Conservation (phyloP, 805 yeast genomes). For the Wickerhamiella australiensis region DNA sequence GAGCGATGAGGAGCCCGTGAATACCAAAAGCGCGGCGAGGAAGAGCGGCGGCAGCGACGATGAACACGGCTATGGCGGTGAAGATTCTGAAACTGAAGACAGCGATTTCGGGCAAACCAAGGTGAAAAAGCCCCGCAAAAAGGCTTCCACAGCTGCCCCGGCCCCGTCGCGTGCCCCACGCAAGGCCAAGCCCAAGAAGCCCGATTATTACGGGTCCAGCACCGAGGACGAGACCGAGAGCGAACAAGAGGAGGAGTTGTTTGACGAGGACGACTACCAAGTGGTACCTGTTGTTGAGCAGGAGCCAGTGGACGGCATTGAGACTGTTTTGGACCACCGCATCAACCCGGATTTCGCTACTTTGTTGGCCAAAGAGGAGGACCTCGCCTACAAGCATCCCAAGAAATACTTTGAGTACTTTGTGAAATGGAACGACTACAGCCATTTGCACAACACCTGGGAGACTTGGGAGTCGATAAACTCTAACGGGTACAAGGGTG, state of each 20-base stretch:
- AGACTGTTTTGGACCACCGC: slow-evolving; percentile 45
- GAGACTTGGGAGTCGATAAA: slow-evolving; percentile 45
- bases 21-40: slow-evolving; percentile 1
- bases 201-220: slow-evolving; percentile 52
- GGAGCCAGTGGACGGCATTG: slow-evolving; percentile 33
- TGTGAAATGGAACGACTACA: slow-evolving; percentile 75
- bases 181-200: slow-evolving; percentile 39
- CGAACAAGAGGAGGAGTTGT: slow-evolving; percentile 21
- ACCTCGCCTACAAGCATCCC: slow-evolving; percentile 35
- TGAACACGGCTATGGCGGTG: slow-evolving; percentile 16
- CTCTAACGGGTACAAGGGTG: slow-evolving; percentile 44
- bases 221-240: slow-evolving; percentile 17
- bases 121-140: neutral
- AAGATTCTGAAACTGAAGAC: slow-evolving; percentile 3
- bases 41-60: slow-evolving; percentile 15
- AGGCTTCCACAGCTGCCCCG: slow-evolving; percentile 37
- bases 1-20: slow-evolving; percentile 11
- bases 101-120: slow-evolving; percentile 7
- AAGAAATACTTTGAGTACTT: slow-evolving; percentile 44
- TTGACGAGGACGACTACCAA: slow-evolving; percentile 37
- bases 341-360: slow-evolving; percentile 30
- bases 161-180: neutral
- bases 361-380: slow-evolving; percentile 25
- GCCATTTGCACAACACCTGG: slow-evolving; percentile 95
- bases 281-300: slow-evolving; percentile 30